phyloP scores from a whole-genome alignment of 768 basidiomycete genomes.

The Pilatotrama ljubarskyi region DNA sequence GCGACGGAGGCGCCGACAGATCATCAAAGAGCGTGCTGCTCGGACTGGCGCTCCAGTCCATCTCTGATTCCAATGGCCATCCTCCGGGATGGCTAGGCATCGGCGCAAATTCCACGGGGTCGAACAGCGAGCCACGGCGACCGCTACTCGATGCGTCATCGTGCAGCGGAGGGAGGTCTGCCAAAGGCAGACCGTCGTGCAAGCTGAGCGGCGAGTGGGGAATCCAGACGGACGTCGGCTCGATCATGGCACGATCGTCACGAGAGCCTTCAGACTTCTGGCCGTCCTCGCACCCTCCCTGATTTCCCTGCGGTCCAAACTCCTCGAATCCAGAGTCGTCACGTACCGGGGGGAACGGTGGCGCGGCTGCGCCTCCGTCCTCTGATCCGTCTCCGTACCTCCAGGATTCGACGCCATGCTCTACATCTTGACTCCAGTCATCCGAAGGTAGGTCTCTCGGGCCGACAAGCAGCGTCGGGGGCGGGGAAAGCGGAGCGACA shows the following conservation, averaged over 20 bases:
- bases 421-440: slow-evolving; percentile 1
- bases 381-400: slow-evolving; percentile 12
- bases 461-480: slow-evolving; percentile 18
- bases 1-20: slow-evolving; percentile 14
- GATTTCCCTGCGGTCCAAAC: slow-evolving; percentile 9
- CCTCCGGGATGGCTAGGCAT: neutral
- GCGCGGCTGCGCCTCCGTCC: slow-evolving; percentile 6
- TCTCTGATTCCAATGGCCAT: slow-evolving; percentile 10
- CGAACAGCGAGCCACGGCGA: slow-evolving; percentile 1
- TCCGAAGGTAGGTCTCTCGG: slow-evolving; percentile 15
- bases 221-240: slow-evolving; percentile 22
- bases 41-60: slow-evolving; percentile 19
- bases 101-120: neutral
- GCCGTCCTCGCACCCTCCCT: slow-evolving; percentile 4
- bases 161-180: slow-evolving; percentile 10
- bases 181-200: slow-evolving; percentile 8
- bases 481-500: slow-evolving; percentile 23
- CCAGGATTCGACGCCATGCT: slow-evolving; percentile 11
- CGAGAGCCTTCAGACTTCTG: slow-evolving; percentile 4
- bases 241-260: slow-evolving; percentile 10
- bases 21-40: slow-evolving; percentile 13
- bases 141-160: neutral
- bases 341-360: slow-evolving; percentile 20
- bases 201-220: slow-evolving; percentile 22
- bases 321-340: slow-evolving; percentile 27